Evolutionary conservation across 2,329 filamentous ascomycete species (phyloP), one percentile per base, ranked within the genome.

Genomic region (Aureobasidium musti): DNA sequence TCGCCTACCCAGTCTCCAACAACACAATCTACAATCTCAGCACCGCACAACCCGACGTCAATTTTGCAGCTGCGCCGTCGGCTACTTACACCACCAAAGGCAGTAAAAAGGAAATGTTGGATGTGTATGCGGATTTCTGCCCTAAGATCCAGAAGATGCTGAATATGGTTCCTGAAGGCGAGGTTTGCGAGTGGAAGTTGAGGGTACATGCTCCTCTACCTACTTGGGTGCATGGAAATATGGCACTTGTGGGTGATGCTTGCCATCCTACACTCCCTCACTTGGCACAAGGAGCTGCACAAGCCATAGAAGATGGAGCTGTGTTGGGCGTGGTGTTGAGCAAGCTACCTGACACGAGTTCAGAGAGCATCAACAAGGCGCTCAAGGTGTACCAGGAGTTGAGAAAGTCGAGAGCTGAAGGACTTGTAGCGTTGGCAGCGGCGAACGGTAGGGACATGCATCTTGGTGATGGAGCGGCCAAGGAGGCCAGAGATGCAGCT

Each of bases 1-100:
- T 93, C 71, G 89, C 89, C 0, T 94, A 93, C 74, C 87, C 90
- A 0, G 87, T 94, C 50, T 83, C 85, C 68, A 84, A 82, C 73
- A 86, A 91, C 72, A 82, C 82, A 19, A 84, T 89, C 67, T 89
- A 89, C 79, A 90, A 90, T 76, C 76, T 90, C 47, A 86, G 84
- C 14, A 87, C 87, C 1, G 80, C 83, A 0, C 87, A 89, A 68
- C 85, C 86, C 0, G 85, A 88, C 67, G 79, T 76, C 35, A 84
- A 88, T 72, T 87, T 87, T 69, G 83, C 86, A 1, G 81, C 81
- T 3, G 85, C 84, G 1, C 82, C 82, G 2, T 83, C 82, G 5
- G 82, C 84, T 13, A 87, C 85, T 1, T 90, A 89, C 74, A 89
- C 87, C 2, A 89, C 85, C 8, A 84, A 81, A 66, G 87, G 85